These are phyloP conservation scores for Exophiala sp. DNA, from an alignment of 2,329 filamentous ascomycete species.

Conservation along the genomic window DNA sequence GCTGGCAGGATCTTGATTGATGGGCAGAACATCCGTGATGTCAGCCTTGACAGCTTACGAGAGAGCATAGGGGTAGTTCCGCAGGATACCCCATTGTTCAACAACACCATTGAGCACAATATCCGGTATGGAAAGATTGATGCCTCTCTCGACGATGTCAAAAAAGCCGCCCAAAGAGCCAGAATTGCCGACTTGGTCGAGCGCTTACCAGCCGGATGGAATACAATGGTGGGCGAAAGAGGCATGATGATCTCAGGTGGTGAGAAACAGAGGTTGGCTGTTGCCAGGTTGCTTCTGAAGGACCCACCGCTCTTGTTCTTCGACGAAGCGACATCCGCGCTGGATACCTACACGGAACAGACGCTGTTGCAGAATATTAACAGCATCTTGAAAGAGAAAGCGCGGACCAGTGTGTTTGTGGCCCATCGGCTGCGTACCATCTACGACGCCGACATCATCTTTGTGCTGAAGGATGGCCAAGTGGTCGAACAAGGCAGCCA, in stretches of 20 bases:
- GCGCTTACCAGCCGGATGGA: slow-evolving; percentile 72
- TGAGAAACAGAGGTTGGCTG: slow-evolving; percentile 87
- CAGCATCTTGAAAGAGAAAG: slow-evolving; percentile 82
- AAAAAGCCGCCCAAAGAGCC: slow-evolving; percentile 74
- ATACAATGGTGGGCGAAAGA: slow-evolving; percentile 82
- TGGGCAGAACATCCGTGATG: slow-evolving; percentile 82
- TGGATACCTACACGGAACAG: slow-evolving; percentile 87
- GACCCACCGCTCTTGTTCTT: slow-evolving; percentile 82
- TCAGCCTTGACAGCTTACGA: slow-evolving; percentile 77
- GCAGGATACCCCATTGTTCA: slow-evolving; percentile 95
- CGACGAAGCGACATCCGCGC: slow-evolving; percentile 83
- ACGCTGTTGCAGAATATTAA: slow-evolving; percentile 89
- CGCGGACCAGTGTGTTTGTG: slow-evolving; percentile 87
- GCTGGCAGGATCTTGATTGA: slow-evolving; percentile 83
- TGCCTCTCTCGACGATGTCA: slow-evolving; percentile 68
- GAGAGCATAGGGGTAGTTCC: slow-evolving; percentile 90
- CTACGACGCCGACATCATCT: slow-evolving; percentile 87
- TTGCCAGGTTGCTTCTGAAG: slow-evolving; percentile 76
- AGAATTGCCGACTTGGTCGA: slow-evolving; percentile 82
- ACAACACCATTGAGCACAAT: slow-evolving; percentile 93
- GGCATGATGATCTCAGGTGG: slow-evolving; percentile 83
- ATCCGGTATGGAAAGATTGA: slow-evolving; percentile 86
- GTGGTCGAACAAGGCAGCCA: slow-evolving; percentile 92
- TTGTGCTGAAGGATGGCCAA: slow-evolving; percentile 77
- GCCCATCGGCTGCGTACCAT: slow-evolving; percentile 91